These are phyloP conservation scores for Gyromitra esculenta DNA, from an alignment of 2,329 filamentous ascomycete genomes.

Conservation along the genomic window DNA sequence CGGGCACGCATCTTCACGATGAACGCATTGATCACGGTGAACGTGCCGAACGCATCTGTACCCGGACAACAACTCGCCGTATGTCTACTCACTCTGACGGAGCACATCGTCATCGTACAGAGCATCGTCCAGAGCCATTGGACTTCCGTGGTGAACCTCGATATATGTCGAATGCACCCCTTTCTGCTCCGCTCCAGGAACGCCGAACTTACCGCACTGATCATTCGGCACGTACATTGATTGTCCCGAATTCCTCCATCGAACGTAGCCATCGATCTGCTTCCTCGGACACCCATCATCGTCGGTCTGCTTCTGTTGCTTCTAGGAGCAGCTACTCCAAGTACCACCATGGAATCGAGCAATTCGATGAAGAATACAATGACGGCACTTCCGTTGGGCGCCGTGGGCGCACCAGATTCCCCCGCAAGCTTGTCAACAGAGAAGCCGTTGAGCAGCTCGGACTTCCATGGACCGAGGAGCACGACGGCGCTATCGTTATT, in stretches of 20 bases:
- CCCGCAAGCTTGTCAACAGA: slow-evolving; percentile 50
- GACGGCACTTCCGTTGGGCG: slow-evolving; percentile 28
- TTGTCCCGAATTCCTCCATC: slow-evolving; percentile 49
- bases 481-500: slow-evolving; percentile 49
- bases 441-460: slow-evolving; percentile 52
- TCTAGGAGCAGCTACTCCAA: slow-evolving; percentile 35
- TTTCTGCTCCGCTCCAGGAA: slow-evolving; percentile 24
- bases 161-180: slow-evolving; percentile 20
- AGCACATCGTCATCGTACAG: slow-evolving; percentile 5
- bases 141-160: slow-evolving; percentile 12
- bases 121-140: slow-evolving; percentile 25
- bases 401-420: slow-evolving; percentile 53
- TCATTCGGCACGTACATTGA: slow-evolving; percentile 15
- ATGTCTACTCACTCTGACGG: slow-evolving; percentile 43
- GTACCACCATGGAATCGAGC: slow-evolving; percentile 43
- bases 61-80: slow-evolving; percentile 29
- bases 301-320: neutral
- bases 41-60: slow-evolving; percentile 13
- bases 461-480: slow-evolving; percentile 51
- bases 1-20: slow-evolving; percentile 8
- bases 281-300: neutral
- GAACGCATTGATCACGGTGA: neutral
- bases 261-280: slow-evolving; percentile 29
- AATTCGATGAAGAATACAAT: slow-evolving; percentile 28
- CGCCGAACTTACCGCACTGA: slow-evolving; percentile 33